Conservation (phyloP, 1,284 basidiomycete species). For the Marasmius sp. region DNA sequence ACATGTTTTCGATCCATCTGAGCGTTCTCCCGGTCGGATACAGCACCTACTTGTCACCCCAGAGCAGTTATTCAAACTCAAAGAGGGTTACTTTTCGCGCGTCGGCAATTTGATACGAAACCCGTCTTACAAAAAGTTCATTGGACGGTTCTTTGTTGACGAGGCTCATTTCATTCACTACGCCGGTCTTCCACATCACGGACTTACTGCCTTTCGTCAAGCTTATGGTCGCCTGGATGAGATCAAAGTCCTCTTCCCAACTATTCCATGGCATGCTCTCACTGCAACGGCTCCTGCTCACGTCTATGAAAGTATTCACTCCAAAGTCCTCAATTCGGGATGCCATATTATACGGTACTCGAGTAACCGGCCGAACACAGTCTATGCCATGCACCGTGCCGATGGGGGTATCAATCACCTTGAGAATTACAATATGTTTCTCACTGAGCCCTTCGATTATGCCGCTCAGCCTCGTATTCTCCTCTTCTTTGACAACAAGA, state of each 20-base stretch:
- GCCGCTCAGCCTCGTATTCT: slow-evolving; percentile 19
- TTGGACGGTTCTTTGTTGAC: slow-evolving; percentile 1
- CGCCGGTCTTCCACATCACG: neutral
- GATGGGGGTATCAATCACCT: slow-evolving; percentile 17
- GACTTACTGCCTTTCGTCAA: neutral
- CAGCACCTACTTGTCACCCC: neutral
- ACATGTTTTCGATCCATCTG: neutral
- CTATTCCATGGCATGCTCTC: slow-evolving; percentile 16
- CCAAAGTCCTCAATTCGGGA: slow-evolving; percentile 13
- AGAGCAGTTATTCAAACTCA: slow-evolving; percentile 3
- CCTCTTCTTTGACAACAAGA: slow-evolving; percentile 24
- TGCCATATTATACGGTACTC: slow-evolving; percentile 19
- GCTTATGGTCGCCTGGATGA: slow-evolving; percentile 18
- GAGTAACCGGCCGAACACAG: slow-evolving; percentile 28
- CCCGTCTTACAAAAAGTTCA: neutral
- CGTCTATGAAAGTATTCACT: slow-evolving; percentile 19
- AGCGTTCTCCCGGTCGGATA: neutral
- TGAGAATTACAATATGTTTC: slow-evolving; percentile 26
- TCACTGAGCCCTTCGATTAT: slow-evolving; percentile 17
- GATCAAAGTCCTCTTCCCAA: slow-evolving; percentile 18
- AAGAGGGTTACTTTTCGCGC: neutral
- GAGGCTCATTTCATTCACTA: slow-evolving; percentile 3
- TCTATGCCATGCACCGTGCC: slow-evolving; percentile 27
- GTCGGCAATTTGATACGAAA: neutral
- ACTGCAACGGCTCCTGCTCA: slow-evolving; percentile 27